Conservation (phyloP, 1,139 yeast species). For the Pichia sp. region DNA sequence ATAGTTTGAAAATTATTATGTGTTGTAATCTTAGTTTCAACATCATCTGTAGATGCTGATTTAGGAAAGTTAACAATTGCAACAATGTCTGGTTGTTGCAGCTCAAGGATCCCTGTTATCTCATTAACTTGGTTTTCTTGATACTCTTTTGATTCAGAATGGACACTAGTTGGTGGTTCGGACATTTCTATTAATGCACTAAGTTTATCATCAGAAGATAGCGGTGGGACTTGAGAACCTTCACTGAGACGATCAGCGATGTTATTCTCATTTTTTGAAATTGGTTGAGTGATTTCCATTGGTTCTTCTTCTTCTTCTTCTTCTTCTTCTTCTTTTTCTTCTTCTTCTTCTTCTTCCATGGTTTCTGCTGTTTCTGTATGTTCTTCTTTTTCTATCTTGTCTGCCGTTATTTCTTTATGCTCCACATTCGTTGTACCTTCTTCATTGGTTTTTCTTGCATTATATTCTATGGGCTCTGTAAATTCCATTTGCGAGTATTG, state of each 20-base stretch:
- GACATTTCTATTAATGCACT: constrained; percentile 10
- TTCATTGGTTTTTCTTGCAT: too few relatives aligned
- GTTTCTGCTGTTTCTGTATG: not conserved
- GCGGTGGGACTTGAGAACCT: not conserved
- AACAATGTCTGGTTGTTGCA: too few relatives aligned
- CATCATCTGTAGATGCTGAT: too few relatives aligned
- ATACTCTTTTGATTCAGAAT: not conserved
- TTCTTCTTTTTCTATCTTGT: not conserved
- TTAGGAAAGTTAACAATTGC: too few relatives aligned
- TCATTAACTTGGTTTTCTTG: not conserved
- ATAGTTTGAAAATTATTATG: too few relatives aligned
- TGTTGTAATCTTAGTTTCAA: too few relatives aligned
- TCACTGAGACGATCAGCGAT: too few relatives aligned
- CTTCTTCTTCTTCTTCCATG: not conserved
- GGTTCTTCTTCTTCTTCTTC: not conserved
- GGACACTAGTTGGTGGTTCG: constrained; percentile 9
- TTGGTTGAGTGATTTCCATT: constrained; percentile 12
- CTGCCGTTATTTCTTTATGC: not conserved
- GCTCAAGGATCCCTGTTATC: not conserved
- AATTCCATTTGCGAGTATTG: constrained; percentile 1
- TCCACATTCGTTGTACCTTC: too few relatives aligned
- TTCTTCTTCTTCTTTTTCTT: not conserved
- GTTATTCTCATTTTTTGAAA: not conserved
- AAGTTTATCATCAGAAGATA: not conserved
- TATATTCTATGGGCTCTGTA: not conserved